A percentile compares a stretch with the other conserved stretches of the same genome.
Conservation (phyloP, 306 rosid species). For the Notholithocarpus densiflorus region DNA sequence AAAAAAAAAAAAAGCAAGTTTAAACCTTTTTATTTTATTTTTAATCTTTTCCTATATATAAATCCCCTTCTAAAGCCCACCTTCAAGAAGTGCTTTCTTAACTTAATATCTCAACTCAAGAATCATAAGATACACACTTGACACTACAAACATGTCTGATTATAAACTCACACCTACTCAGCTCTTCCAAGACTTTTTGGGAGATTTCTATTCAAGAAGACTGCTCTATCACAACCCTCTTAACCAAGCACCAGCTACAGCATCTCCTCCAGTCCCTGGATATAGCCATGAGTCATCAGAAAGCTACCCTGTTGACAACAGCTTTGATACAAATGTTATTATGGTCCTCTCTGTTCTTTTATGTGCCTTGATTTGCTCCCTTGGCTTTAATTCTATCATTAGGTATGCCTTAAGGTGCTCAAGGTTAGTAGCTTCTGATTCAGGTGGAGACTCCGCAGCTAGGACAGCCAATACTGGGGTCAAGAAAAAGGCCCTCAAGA, state of each 20-base stretch:
- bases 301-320: constrained; percentile 39
- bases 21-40: too few species aligned
- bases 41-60: constrained; percentile 26
- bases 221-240: constrained; percentile 48
- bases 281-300: constrained; percentile 19
- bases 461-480: constrained; percentile 50
- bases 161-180: constrained; percentile 29
- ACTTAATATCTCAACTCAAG: constrained; percentile 2
- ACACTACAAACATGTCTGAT: constrained; percentile 45
- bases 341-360: constrained; percentile 91
- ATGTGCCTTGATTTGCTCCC: constrained; percentile 81
- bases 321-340: constrained; percentile 77
- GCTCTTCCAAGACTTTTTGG: constrained; percentile 30
- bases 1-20: neutral
- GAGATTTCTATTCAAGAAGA: constrained; percentile 56
- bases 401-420: constrained; percentile 77
- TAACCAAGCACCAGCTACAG: constrained; percentile 26
- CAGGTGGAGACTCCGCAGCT: constrained; percentile 10
- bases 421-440: constrained; percentile 30
- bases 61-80: constrained; percentile 17
- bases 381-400: constrained; percentile 77
- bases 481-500: constrained; percentile 71
- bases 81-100: constrained; percentile 10
- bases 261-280: constrained; percentile 32
- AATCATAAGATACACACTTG: neutral